Evolutionary conservation across 2,329 filamentous ascomycete genomes (phyloP).

Genomic region (Ascochyta pisi): DNA sequence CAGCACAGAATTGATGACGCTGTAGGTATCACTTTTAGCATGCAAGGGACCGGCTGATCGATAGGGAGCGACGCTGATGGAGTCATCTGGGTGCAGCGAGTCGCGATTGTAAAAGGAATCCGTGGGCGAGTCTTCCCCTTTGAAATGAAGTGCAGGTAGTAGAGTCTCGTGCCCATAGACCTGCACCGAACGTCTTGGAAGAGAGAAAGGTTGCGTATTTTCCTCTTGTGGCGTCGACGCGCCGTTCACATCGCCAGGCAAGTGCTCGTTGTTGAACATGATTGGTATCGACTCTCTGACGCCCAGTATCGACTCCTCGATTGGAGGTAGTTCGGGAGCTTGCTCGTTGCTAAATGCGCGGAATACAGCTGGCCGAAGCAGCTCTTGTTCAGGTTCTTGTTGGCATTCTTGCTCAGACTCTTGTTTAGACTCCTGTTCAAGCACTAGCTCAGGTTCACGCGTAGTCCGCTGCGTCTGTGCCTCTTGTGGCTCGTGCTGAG

Average conservation of each 20-base stretch:
- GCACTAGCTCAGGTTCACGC: neutral
- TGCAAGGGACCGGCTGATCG: constrained; percentile 40
- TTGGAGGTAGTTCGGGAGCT: constrained; percentile 21
- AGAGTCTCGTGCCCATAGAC: constrained; percentile 20
- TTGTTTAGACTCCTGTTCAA: constrained; percentile 11
- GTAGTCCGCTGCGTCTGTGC: neutral
- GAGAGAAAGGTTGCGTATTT: constrained; percentile 20
- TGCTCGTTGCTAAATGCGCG: constrained; percentile 23
- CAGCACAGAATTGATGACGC: constrained; percentile 51
- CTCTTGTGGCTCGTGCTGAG: constrained; percentile 10
- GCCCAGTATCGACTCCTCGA: constrained; percentile 55
- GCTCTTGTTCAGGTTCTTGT: constrained; percentile 22
- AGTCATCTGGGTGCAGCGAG: constrained; percentile 48
- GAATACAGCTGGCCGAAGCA: constrained; percentile 41
- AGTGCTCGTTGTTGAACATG: constrained; percentile 55
- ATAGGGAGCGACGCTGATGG: constrained; percentile 47
- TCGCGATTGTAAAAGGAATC: constrained; percentile 43
- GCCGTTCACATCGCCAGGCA: constrained; percentile 10
- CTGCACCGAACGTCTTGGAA: constrained; percentile 23
- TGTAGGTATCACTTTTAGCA: constrained; percentile 53
- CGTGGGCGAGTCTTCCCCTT: constrained; percentile 43
- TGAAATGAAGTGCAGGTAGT: constrained; percentile 31
- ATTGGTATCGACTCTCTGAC: constrained; percentile 64
- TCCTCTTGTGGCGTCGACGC: constrained; percentile 9
- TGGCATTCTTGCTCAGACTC: constrained; percentile 16